Percentiles rank a stretch among this genome's conserved stretches.
phyloP scores from a whole-genome alignment of 139 green algal genomes.

The Coelastrella sp. region DNA sequence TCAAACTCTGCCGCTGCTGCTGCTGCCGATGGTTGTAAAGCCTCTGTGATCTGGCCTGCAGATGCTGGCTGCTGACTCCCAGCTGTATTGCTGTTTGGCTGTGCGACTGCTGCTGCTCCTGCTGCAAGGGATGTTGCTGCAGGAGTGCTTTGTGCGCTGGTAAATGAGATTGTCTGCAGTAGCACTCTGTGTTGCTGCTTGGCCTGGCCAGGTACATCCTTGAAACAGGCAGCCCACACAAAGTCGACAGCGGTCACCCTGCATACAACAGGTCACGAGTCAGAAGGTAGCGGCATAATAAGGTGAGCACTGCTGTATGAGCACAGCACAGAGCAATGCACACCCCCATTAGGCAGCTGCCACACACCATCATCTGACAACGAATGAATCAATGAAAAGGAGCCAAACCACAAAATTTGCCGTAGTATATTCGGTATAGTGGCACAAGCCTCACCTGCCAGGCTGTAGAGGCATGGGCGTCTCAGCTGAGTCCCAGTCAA shows the following conservation, averaged over 20 bases:
- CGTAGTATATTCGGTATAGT: no score
- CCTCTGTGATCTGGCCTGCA: no score
- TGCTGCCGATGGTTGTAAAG: no score
- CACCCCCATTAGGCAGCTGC: no score
- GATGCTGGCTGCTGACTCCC: neutral
- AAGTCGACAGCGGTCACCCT: neutral
- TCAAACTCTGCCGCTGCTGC: constrained; percentile 1
- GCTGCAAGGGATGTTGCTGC: neutral
- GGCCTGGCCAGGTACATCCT: neutral
- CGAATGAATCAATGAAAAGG: no score
- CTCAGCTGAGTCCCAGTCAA: constrained; percentile 22
- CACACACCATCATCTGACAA: no score
- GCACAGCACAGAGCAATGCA: no score
- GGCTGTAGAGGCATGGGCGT: neutral
- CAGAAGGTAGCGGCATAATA: no score
- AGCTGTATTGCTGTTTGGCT: neutral
- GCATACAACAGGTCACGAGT: neutral
- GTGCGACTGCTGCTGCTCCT: neutral
- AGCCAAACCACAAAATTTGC: no score
- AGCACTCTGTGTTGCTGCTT: neutral
- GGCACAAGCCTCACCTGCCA: neutral
- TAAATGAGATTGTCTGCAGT: constrained; percentile 13
- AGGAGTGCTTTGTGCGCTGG: neutral
- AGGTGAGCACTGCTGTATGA: no score
- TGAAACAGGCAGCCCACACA: neutral